phyloP scores from a whole-genome alignment of 768 basidiomycete species.

The Clathrus columnatus region DNA sequence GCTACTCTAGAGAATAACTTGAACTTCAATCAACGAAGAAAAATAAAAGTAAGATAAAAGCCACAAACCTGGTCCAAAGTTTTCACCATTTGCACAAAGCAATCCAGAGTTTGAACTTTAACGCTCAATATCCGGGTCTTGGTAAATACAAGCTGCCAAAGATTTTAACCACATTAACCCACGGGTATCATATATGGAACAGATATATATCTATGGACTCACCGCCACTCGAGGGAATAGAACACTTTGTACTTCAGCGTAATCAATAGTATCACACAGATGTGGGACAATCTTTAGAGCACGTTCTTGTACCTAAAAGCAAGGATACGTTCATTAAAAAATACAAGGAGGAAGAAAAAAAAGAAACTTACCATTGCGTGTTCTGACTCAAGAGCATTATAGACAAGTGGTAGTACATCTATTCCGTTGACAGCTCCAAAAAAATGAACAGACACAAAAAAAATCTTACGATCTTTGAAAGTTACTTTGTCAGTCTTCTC shows the following conservation, averaged over 20 bases:
- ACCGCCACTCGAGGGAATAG: slow-evolving; percentile 92
- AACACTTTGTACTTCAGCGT: slow-evolving; percentile 86
- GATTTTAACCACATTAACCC: slow-evolving; percentile 3
- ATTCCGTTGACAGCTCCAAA: neutral
- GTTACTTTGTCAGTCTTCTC: slow-evolving; percentile 79
- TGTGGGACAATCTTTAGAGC: slow-evolving; percentile 77
- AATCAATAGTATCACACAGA: slow-evolving; percentile 89
- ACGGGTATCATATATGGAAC: neutral
- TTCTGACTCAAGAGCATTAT: slow-evolving; percentile 94
- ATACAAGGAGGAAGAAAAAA: neutral
- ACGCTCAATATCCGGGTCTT: slow-evolving; percentile 84
- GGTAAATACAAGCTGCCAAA: slow-evolving; percentile 75
- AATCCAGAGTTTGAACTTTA: slow-evolving; percentile 81
- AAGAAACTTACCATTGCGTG: slow-evolving; percentile 58
- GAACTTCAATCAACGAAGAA: neutral
- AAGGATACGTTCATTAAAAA: slow-evolving; percentile 5
- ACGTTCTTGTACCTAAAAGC: slow-evolving; percentile 74
- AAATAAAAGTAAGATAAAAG: neutral
- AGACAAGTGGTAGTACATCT: slow-evolving; percentile 96
- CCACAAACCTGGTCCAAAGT: slow-evolving; percentile 71
- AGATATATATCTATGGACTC: slow-evolving; percentile 22
- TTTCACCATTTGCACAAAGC: slow-evolving; percentile 81
- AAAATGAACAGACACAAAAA: neutral
- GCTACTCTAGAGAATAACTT: slow-evolving; percentile 43
- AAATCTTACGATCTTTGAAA: slow-evolving; percentile 77